Base-by-base conservation (phyloP, 352 stramenopile species). In the Phytophthora pluvialis region DNA sequence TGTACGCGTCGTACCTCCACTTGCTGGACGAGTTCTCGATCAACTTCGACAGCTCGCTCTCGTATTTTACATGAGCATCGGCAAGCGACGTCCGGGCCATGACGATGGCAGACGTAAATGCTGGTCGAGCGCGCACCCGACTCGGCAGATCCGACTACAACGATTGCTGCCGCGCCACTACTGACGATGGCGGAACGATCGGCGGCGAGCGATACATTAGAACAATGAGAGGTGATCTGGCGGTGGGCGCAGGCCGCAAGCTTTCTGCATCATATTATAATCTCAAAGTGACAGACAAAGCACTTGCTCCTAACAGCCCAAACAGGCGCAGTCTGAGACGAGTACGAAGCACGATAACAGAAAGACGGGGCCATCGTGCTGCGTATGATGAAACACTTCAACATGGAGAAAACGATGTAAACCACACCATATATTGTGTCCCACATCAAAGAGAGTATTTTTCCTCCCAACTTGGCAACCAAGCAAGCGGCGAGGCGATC, bases 1-100 rank as follows among this genome's bases (percentile, higher is more conserved):
- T 80, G 39, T 91, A 90, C 48, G 83, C 80, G 36, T 64, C 74
- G 45, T 88, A 88, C 26, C 58, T 91, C 38, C 77, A 88, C 49
- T 67, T 84, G 33, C 64, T 91, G 45, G 83, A 91, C 59, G 72
- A 83, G 61, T 90, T 91, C 44, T 80, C 77, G 3, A 78, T 88
- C 45, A 82, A 81, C 43, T 85, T 80, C 39, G 79, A 89, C 54
- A 75, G 70, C 21, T 78, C 79, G 13, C 65, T 88, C 56, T 78
- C 80, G 36, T 91, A 80, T 72, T 89, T 88, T 69, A 90, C 81
- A 57, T 90, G 73, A 39, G 47, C 44, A 52, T 46, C 29, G 48
- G 9, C 18, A 28, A 21, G 26, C 8, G 13, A 38, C 16, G 6
- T 39, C 38, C 52, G 12, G 6, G 43, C 60, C 28, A 63, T 47